phyloP scores from a whole-genome alignment of 306 rosid species.

The Gastrolobium bilobum region DNA sequence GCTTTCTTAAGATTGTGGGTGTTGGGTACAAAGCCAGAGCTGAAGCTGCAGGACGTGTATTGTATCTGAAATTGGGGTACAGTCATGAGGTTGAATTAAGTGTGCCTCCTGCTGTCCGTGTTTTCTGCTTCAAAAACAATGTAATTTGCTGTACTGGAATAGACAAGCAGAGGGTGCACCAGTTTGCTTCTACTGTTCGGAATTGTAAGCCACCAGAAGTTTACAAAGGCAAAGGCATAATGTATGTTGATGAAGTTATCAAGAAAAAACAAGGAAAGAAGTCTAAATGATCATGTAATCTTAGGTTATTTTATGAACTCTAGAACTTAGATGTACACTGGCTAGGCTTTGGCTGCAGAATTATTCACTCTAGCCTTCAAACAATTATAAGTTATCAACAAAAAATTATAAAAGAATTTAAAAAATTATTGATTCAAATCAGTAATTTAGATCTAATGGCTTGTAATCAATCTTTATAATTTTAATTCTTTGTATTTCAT shows the following conservation, averaged over 20 bases:
- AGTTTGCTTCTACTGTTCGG: slow-evolving; percentile 75
- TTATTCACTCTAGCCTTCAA: not conserved
- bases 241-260: slow-evolving; percentile 74
- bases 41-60: slow-evolving; percentile 67
- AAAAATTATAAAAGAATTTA: no score
- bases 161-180: slow-evolving; percentile 79
- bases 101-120: slow-evolving; percentile 76
- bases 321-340: not conserved
- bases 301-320: not conserved
- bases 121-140: slow-evolving; percentile 81
- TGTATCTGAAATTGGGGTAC: slow-evolving; percentile 75
- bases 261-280: slow-evolving; percentile 81
- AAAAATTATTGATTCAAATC: no score
- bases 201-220: slow-evolving; percentile 82
- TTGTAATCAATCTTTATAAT: no score
- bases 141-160: slow-evolving; percentile 82
- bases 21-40: slow-evolving; percentile 83
- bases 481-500: no score
- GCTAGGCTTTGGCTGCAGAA: not conserved
- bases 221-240: slow-evolving; percentile 78
- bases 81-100: slow-evolving; percentile 79
- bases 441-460: no score
- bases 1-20: slow-evolving; percentile 76
- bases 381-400: not conserved
- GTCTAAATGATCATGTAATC: slow-evolving; percentile 59